These are phyloP conservation scores for Cylindrotheca fusiformis DNA, from an alignment of 108 stramenopile genomes.

Conservation along the genomic window DNA sequence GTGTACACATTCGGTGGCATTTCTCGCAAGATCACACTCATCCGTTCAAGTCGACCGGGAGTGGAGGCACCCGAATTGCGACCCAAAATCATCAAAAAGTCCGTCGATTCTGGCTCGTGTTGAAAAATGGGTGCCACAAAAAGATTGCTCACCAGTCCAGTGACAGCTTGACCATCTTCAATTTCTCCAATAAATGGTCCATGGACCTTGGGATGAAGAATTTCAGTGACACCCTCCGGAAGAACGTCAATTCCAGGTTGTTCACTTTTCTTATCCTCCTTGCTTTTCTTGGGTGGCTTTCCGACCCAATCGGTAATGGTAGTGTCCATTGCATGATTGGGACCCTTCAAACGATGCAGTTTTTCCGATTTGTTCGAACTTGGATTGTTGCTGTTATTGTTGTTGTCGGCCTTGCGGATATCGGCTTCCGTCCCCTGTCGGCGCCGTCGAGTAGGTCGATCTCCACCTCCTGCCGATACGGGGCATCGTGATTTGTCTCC, in stretches of 20 bases:
- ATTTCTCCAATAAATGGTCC: constrained; percentile 89
- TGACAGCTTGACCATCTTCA: constrained; percentile 76
- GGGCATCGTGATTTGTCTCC: constrained; percentile 84
- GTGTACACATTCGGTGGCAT: constrained; percentile 70
- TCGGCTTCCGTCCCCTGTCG: constrained; percentile 52
- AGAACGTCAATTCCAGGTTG: constrained; percentile 52
- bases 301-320: constrained; percentile 77
- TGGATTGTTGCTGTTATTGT: background rate
- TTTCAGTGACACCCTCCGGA: constrained; percentile 88
- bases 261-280: constrained; percentile 56
- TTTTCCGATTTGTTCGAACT: constrained; percentile 18
- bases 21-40: constrained; percentile 73
- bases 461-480: constrained; percentile 85
- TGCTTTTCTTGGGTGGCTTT: constrained; percentile 57
- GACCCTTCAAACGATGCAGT: constrained; percentile 57
- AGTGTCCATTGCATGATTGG: constrained; percentile 48
- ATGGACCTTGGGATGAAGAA: constrained; percentile 74
- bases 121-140: constrained; percentile 85
- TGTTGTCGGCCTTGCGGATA: constrained; percentile 12
- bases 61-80: constrained; percentile 35
- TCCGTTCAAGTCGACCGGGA: constrained; percentile 33
- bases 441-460: constrained; percentile 70
- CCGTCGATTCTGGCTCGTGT: constrained; percentile 77
- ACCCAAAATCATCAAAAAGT: constrained; percentile 87
- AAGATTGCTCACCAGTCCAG: constrained; percentile 76